phyloP scores from a whole-genome alignment of 1,284 basidiomycete species.

The Stygiomarasmius scandens region DNA sequence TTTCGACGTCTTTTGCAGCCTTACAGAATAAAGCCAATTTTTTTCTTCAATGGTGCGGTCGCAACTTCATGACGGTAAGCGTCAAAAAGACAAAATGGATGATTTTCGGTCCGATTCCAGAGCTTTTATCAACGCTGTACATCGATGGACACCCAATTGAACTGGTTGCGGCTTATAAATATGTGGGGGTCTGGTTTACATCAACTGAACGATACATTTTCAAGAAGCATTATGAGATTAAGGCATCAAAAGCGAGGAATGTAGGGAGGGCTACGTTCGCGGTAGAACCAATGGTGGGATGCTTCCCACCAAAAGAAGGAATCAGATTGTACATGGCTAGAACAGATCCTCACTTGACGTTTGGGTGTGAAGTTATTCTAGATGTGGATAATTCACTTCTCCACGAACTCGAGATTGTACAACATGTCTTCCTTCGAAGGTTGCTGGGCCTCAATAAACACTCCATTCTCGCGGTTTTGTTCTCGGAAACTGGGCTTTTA shows the following conservation, averaged over 20 bases:
- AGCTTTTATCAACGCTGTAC: not conserved
- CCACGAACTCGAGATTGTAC: conserved; percentile 1
- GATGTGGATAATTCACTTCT: not conserved
- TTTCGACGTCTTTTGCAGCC: not conserved
- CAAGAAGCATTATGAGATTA: not conserved
- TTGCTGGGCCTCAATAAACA: conserved; percentile 21
- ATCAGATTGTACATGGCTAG: conserved; percentile 4
- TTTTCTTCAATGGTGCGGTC: conserved; percentile 1
- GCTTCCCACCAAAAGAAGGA: not conserved
- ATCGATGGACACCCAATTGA: not conserved
- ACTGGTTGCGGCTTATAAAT: conserved; percentile 15
- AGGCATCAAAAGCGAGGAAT: not conserved
- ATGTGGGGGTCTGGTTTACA: conserved; percentile 12
- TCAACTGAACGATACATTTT: conserved; percentile 6
- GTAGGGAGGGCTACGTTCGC: not conserved
- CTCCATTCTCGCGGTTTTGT: conserved; percentile 9
- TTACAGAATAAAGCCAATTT: not conserved
- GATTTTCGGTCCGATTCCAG: not conserved
- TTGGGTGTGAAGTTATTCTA: conserved; percentile 7
- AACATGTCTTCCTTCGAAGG: conserved; percentile 19
- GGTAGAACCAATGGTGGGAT: not conserved
- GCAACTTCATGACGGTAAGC: conserved; percentile 4
- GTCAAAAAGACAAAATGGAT: not conserved
- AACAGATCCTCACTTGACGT: conserved; percentile 11
- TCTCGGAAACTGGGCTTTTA: conserved; percentile 17